Evolutionary conservation across 495 filamentous ascomycete species (phyloP), one percentile per base, ranked within the genome.

Genomic region (Hypoxylon fragiforme): DNA sequence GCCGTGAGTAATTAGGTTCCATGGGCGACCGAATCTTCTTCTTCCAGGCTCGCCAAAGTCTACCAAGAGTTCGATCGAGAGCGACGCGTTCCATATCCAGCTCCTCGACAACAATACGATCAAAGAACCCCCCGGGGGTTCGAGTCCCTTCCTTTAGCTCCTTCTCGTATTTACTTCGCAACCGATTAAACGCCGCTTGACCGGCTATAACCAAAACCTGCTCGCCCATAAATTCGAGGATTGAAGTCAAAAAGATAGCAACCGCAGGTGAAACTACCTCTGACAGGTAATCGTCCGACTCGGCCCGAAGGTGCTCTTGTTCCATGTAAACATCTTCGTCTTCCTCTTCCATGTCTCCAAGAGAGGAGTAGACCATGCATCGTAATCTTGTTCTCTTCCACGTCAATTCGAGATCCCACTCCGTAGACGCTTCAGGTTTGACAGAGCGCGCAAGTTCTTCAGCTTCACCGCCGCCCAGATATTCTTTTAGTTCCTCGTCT

Each of bases 331-430:
- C 84, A 64, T 96, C 91, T 67, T 98, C 94, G 44, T 97, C 95
- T 60, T 97, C 90, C 72, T 96, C 92, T 69, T 99, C 95, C 81
- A 99, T 84, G 62, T 99, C 94, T 18, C 95, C 95, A 11, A 99
- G 74, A 8, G 91, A 91, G 5, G 90, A 97, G 67, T 97, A 97
- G 13, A 97, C 92, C 95, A 99, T 97, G 65, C 92, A 94, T 45
- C 94, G 83, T 47, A 99, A 72, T 41, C 95, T 85, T 1, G 90
- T 92, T 43, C 92, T 80, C 70, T 91, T 96, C 91, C 92, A 99
- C 11, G 91, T 84, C 38, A 86, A 74, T 63, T 96, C 85, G 11
- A 96, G 73, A 65, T 97, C 90, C 81, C 92, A 96, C 48, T 86
- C 84, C 1, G 75, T 75, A 41, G 68, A 70, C 0, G 76, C 74